These are phyloP conservation scores for Haberlea rhodopensis DNA, from an alignment of 257 asterid species.

Conservation along the genomic window DNA sequence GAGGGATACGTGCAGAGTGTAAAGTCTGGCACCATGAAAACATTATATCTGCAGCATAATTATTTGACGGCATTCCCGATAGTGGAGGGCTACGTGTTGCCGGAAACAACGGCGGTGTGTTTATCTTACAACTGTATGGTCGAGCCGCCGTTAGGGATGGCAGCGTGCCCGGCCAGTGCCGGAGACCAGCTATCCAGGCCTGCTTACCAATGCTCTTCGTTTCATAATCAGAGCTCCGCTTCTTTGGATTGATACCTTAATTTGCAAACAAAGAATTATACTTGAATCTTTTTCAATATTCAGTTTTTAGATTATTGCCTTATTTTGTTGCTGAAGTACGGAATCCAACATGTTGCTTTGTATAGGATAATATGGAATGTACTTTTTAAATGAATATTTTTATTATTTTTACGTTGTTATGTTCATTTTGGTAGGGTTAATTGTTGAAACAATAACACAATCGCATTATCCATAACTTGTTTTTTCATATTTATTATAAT, in stretches of 20 bases:
- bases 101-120: slow-evolving; percentile 64
- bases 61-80: slow-evolving; percentile 55
- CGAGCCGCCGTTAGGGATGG: slow-evolving; percentile 47
- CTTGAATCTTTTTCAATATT: not conserved
- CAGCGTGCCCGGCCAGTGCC: slow-evolving; percentile 64
- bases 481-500: too few relatives aligned
- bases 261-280: not conserved
- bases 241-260: not conserved
- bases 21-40: slow-evolving; percentile 42
- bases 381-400: not conserved
- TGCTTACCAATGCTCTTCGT: slow-evolving; percentile 52
- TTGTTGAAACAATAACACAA: too few relatives aligned
- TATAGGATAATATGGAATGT: not conserved
- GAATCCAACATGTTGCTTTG: not conserved
- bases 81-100: slow-evolving; percentile 37
- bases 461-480: too few relatives aligned
- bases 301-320: not conserved
- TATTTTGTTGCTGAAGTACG: not conserved
- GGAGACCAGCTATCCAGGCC: slow-evolving; percentile 68
- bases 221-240: slow-evolving; percentile 17
- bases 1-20: slow-evolving; percentile 51
- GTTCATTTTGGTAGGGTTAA: not conserved
- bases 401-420: not conserved
- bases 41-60: slow-evolving; percentile 73
- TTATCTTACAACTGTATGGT: slow-evolving; percentile 63